A percentile compares a stretch with the other conserved stretches of the same genome.
These are phyloP conservation scores for Ophiostoma australiae DNA, from an alignment of 2,329 filamentous ascomycete genomes.

Conservation along the genomic window DNA sequence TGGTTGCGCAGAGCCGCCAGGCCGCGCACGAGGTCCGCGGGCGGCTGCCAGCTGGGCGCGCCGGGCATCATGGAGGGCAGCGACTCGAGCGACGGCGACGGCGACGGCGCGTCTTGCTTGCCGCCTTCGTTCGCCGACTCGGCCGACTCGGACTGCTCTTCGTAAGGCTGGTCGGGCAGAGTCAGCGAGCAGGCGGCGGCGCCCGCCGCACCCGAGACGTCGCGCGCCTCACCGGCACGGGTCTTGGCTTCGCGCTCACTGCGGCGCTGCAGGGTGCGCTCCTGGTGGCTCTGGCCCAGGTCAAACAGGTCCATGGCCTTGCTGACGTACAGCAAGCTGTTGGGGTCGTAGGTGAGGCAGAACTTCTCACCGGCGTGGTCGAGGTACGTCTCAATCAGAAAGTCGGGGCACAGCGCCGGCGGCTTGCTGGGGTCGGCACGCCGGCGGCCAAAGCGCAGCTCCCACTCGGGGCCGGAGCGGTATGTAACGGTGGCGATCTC, in stretches of 20 bases:
- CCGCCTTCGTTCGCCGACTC: constrained; percentile 39
- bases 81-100: constrained; percentile 28
- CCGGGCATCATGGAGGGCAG: constrained; percentile 19
- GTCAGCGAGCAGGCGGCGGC: constrained; percentile 63
- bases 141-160: constrained; percentile 61
- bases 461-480: constrained; percentile 94
- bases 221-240: neutral
- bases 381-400: constrained; percentile 95
- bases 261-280: constrained; percentile 57
- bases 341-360: constrained; percentile 92
- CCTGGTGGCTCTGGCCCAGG: constrained; percentile 67
- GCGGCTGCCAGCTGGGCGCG: constrained; percentile 51
- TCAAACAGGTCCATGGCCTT: constrained; percentile 99
- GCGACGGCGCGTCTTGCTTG: neutral
- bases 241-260: constrained; percentile 43
- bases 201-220: neutral
- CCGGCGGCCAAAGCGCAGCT: constrained; percentile 83
- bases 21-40: constrained; percentile 73
- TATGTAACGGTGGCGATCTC: constrained; percentile 98
- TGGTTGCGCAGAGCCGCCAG: constrained; percentile 67
- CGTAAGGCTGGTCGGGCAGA: constrained; percentile 75
- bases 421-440: constrained; percentile 81
- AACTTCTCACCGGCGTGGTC: constrained; percentile 99
- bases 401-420: constrained; percentile 93
- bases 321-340: constrained; percentile 91